phyloP scores from a whole-genome alignment of 495 filamentous ascomycete genomes.

The Rhizodiscina lignyota region DNA sequence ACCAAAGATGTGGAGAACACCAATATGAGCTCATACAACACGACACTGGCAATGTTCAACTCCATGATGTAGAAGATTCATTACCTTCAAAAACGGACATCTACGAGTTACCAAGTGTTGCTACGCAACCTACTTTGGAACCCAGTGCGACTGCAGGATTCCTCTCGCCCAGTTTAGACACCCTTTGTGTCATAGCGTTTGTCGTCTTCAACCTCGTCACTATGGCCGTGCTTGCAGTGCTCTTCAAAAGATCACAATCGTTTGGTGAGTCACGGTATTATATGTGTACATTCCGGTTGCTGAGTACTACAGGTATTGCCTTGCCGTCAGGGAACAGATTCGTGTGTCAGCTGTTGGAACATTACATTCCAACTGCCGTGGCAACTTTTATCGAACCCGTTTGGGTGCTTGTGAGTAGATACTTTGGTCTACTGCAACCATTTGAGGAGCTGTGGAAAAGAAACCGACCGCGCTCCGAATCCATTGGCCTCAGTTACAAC shows the following conservation, averaged over 20 bases:
- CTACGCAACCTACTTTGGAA: too few relatives aligned
- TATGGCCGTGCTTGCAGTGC: slow-evolving; percentile 1
- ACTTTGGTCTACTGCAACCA: slow-evolving; percentile 27
- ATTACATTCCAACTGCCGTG: slow-evolving; percentile 27
- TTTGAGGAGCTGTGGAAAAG: slow-evolving; percentile 24
- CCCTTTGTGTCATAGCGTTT: too few relatives aligned
- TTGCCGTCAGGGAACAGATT: slow-evolving; percentile 20
- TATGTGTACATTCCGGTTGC: too few relatives aligned
- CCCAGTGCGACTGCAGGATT: too few relatives aligned
- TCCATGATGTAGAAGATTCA: too few relatives aligned
- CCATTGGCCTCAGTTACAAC: slow-evolving; percentile 25
- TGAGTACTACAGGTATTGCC: slow-evolving; percentile 18
- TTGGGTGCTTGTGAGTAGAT: slow-evolving; percentile 27
- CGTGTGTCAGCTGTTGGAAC: slow-evolving; percentile 24
- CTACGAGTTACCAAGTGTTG: too few relatives aligned
- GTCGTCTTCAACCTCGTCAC: too few relatives aligned
- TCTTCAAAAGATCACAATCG: slow-evolving; percentile 2
- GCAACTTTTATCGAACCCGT: slow-evolving; percentile 29
- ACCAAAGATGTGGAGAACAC: background rate
- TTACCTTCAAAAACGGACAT: too few relatives aligned
- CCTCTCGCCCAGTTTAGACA: too few relatives aligned
- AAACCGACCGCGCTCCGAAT: slow-evolving; percentile 11
- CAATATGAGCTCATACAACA: too few relatives aligned
- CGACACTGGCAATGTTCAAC: too few relatives aligned
- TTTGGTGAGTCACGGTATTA: slow-evolving; percentile 5